Evolutionary conservation across 1,139 yeast species (phyloP).

Genomic region (Suhomyces choctaworum): DNA sequence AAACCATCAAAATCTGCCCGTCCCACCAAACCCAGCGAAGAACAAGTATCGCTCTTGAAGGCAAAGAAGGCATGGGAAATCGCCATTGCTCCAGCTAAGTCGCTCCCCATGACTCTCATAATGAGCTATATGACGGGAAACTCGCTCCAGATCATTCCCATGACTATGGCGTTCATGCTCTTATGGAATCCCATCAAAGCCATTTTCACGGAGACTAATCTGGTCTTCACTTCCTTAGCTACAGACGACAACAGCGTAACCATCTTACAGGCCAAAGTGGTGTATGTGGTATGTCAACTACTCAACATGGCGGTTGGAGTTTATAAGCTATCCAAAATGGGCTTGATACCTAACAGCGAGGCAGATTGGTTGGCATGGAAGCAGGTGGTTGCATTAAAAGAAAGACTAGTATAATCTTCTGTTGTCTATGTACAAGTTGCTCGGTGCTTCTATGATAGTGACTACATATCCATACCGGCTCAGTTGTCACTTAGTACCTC

Average conservation of each 20-base stretch:
- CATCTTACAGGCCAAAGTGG: constrained; percentile 39
- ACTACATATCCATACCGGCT: too few relatives aligned
- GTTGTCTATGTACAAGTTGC: constrained; percentile 1
- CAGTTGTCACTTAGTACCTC: too few relatives aligned
- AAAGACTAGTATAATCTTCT: constrained; percentile 15
- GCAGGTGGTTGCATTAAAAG: constrained; percentile 33
- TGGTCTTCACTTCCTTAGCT: constrained; percentile 39
- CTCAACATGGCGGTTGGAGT: constrained; percentile 73
- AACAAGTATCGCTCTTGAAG: constrained; percentile 41
- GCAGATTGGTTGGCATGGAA: constrained; percentile 97
- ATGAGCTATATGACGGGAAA: constrained; percentile 96
- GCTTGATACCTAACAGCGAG: constrained; percentile 79
- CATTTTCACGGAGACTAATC: constrained; percentile 55
- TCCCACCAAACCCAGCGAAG: constrained; percentile 13
- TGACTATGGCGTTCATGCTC: constrained; percentile 86
- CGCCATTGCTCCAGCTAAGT: constrained; percentile 81
- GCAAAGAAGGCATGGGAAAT: constrained; percentile 81
- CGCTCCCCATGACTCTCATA: constrained; percentile 81
- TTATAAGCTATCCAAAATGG: constrained; percentile 86
- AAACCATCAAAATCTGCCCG: constrained; percentile 5
- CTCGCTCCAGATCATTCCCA: constrained; percentile 84
- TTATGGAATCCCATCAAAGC: constrained; percentile 78
- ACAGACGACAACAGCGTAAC: constrained; percentile 41
- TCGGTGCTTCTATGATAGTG: too few relatives aligned
- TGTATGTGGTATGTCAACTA: constrained; percentile 58